Evolutionary conservation across 768 basidiomycete genomes (phyloP), one percentile per base, ranked within the genome.

Genomic region (Crepidotus variabilis): DNA sequence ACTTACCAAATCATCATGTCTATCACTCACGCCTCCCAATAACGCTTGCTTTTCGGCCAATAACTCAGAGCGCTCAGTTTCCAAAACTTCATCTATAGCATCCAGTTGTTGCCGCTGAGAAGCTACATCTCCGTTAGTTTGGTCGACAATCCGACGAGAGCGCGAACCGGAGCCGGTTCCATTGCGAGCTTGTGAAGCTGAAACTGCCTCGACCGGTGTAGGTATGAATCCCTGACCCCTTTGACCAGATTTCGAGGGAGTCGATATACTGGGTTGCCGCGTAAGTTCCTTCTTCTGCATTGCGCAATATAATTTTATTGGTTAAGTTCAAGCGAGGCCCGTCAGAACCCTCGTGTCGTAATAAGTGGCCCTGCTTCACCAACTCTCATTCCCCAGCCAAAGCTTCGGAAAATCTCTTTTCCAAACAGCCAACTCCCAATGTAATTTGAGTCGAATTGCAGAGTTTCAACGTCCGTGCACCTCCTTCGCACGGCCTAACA

Each of bases 1-100:
- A 80, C 90, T 64, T 67, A 92, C 92, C 72, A 89, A 68, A 62
- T 80, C 78, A 67, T 94, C 92, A 72, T 93, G 92, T 60, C 66
- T 76, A 55, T 87, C 82, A 56, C 83, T 65, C 23, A 90, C 78
- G 5, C 68, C 66, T 61, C 84, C 81, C 62, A 93, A 67, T 59
- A 87, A 75, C 13, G 64, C 65, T 68, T 88, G 85, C 67, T 81
- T 85, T 61, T 83, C 75, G 50, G 71, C 70, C n/a, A 94, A 62
- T 67, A 87, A 65, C 51, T 71, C 73, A 21, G 71, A 68, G 50
- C 78, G 78, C 60, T 76, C 76, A 21, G 59, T 66, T 14, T 69
- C 47, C 47, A 62, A 57, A 54, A 65, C 71, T 18, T 69, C 65
- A 22, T 61, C 18, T 11, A 11, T 43, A 20, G 39, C 5, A 4